Evolutionary conservation across 1,284 basidiomycete species (phyloP).

Genomic region (Cutaneotrichosporon spelunceum): DNA sequence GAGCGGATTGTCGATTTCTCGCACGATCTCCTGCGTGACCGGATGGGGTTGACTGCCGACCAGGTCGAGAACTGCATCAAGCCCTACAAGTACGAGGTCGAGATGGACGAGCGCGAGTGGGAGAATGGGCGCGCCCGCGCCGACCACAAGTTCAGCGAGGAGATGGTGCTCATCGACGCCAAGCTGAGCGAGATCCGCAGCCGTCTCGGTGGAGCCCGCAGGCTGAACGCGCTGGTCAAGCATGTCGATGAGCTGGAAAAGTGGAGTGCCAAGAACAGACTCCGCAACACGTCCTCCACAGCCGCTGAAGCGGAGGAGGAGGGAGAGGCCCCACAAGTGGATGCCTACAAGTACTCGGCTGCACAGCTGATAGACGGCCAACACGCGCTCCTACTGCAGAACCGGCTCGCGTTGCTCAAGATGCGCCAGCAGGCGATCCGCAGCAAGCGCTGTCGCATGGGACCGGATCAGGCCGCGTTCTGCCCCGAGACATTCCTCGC

Average conservation of each 20-base stretch:
- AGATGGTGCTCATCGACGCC: constrained; percentile 76
- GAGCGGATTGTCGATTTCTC: constrained; percentile 88
- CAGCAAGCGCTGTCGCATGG: constrained; percentile 79
- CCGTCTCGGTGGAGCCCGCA: constrained; percentile 77
- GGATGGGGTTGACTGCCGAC: constrained; percentile 87
- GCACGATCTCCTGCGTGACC: constrained; percentile 84
- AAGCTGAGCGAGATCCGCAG: constrained; percentile 81
- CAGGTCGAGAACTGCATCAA: constrained; percentile 99
- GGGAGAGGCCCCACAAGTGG: constrained; percentile 56
- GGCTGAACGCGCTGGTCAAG: constrained; percentile 70
- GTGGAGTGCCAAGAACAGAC: constrained; percentile 65
- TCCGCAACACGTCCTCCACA: constrained; percentile 29
- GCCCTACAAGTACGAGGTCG: constrained; percentile 95
- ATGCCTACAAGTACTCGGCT: constrained; percentile 84
- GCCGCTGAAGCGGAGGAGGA: constrained; percentile 49
- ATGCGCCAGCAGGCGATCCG: constrained; percentile 78
- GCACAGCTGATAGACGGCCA: constrained; percentile 87
- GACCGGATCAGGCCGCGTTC: constrained; percentile 79
- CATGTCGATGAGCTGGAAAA: constrained; percentile 84
- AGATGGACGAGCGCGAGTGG: constrained; percentile 81
- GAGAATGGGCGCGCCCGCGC: constrained; percentile 73
- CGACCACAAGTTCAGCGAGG: constrained; percentile 75
- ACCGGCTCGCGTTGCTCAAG: constrained; percentile 77
- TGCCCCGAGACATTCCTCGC: constrained; percentile 97
- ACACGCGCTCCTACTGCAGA: constrained; percentile 81